Evolutionary conservation across 2,329 filamentous ascomycete genomes (phyloP).

Genomic region (Xylaria sp.): DNA sequence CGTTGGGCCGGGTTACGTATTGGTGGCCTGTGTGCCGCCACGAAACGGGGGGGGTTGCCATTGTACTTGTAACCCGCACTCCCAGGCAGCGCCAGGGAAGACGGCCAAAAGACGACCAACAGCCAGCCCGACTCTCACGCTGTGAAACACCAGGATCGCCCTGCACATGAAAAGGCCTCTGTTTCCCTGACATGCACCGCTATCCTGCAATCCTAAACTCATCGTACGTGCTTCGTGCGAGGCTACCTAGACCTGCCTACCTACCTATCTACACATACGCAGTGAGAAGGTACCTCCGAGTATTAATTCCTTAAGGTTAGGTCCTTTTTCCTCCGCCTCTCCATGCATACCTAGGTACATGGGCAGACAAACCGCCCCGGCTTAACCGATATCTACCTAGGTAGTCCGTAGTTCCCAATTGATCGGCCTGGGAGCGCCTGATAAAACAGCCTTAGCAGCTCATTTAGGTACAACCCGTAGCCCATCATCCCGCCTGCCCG

Average conservation of each 20-base stretch:
- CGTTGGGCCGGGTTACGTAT: background rate
- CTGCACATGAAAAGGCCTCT: constrained; percentile 16
- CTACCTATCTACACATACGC: background rate
- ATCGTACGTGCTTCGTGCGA: too few species aligned
- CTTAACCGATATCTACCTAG: too few species aligned
- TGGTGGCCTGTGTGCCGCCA: background rate
- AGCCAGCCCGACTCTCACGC: constrained; percentile 7
- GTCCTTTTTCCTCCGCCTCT: too few species aligned
- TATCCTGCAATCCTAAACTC: background rate
- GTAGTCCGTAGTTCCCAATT: background rate
- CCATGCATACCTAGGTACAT: too few species aligned
- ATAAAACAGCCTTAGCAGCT: background rate
- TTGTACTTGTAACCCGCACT: background rate
- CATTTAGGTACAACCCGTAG: too few species aligned
- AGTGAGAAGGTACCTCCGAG: too few species aligned
- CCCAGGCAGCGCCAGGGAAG: too few species aligned
- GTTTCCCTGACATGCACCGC: constrained; percentile 1
- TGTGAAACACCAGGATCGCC: constrained; percentile 24
- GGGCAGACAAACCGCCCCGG: too few species aligned
- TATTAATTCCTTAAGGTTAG: too few species aligned
- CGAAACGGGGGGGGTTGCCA: background rate
- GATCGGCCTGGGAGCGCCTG: background rate
- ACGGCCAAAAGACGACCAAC: constrained; percentile 1
- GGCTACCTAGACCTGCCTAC: too few species aligned
- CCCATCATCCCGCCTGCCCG: too few species aligned